phyloP scores from a whole-genome alignment of 75 land plant genomes.

The Chamaecyparis obtusa region DNA sequence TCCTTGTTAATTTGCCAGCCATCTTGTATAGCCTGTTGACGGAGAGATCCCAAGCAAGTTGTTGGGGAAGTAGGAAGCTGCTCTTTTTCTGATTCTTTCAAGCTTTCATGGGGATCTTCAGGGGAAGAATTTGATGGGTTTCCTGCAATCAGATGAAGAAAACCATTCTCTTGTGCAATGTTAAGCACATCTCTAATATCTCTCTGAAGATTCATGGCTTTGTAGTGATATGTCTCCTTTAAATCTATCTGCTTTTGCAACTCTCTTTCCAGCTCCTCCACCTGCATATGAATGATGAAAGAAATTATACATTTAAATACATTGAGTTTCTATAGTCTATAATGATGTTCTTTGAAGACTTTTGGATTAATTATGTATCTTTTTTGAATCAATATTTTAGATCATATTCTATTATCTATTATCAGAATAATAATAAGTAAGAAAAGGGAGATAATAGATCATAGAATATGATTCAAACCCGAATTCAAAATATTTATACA shows the following conservation, averaged over 20 bases:
- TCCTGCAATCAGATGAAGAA: conserved; percentile 19
- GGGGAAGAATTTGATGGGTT: neutral
- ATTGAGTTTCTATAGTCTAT: too few species aligned
- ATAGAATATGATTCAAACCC: too few species aligned
- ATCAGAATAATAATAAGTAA: too few species aligned
- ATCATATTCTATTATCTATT: too few species aligned
- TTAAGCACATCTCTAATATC: conserved; percentile 20
- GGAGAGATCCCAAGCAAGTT: conserved; percentile 1
- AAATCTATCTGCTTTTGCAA: conserved; percentile 28
- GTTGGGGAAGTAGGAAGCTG: neutral
- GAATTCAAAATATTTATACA: too few species aligned
- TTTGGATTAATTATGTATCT: too few species aligned
- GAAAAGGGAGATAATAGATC: too few species aligned
- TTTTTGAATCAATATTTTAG: too few species aligned
- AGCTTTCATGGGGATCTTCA: neutral
- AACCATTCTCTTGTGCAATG: conserved; percentile 32
- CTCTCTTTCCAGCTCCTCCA: conserved; percentile 30
- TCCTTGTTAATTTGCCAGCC: conserved; percentile 48
- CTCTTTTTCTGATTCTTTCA: neutral
- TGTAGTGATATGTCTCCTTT: conserved; percentile 21
- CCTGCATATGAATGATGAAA: conserved; percentile 12
- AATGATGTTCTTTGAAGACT: too few species aligned
- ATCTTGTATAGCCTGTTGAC: conserved; percentile 30
- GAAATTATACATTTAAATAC: too few species aligned
- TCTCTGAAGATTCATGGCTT: conserved; percentile 29